A percentile compares a stretch with the other conserved stretches of the same genome.
Conservation (phyloP, 202 grass and related monocot genomes). For the Musa balbisiana region DNA sequence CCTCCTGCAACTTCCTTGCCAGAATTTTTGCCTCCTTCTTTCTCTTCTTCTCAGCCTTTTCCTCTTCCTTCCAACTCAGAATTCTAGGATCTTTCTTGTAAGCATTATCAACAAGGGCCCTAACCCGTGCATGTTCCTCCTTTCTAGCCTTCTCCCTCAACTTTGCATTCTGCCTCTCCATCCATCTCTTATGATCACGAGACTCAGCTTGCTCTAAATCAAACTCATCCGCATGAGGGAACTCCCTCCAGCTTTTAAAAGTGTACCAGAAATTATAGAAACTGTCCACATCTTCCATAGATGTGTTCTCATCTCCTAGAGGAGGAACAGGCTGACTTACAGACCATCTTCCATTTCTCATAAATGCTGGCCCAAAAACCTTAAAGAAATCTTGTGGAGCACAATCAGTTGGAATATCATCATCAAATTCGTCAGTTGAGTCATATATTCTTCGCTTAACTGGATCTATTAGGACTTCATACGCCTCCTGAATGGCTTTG, state of each 20-base stretch:
- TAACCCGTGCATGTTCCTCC: constrained; percentile 52
- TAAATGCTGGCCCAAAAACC: constrained; percentile 86
- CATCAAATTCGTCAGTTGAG: constrained; percentile 93
- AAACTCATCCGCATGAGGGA: constrained; percentile 80
- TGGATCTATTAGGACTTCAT: constrained; percentile 84
- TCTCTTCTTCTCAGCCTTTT: constrained; percentile 79
- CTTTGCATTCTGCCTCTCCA: constrained; percentile 92
- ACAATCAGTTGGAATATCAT: constrained; percentile 95
- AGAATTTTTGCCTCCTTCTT: constrained; percentile 76
- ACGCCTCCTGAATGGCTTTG: constrained; percentile 84
- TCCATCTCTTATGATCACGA: constrained; percentile 95
- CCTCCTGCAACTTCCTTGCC: constrained; percentile 79
- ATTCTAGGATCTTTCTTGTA: constrained; percentile 84
- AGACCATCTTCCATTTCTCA: constrained; percentile 92
- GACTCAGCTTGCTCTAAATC: constrained; percentile 94
- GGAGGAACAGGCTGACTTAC: constrained; percentile 59
- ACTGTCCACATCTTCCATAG: constrained; percentile 54
- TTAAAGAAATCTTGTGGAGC: constrained; percentile 87
- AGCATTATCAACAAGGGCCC: constrained; percentile 78
- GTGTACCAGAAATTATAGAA: constrained; percentile 96
- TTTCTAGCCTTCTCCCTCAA: constrained; percentile 86
- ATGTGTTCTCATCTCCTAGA: constrained; percentile 62
- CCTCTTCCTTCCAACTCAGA: constrained; percentile 73
- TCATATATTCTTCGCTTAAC: constrained; percentile 88
- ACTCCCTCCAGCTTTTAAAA: constrained; percentile 96